Evolutionary conservation across 2,329 filamentous ascomycete genomes (phyloP), one percentile per base, ranked within the genome.

Genomic region (Blumeria graminis): DNA sequence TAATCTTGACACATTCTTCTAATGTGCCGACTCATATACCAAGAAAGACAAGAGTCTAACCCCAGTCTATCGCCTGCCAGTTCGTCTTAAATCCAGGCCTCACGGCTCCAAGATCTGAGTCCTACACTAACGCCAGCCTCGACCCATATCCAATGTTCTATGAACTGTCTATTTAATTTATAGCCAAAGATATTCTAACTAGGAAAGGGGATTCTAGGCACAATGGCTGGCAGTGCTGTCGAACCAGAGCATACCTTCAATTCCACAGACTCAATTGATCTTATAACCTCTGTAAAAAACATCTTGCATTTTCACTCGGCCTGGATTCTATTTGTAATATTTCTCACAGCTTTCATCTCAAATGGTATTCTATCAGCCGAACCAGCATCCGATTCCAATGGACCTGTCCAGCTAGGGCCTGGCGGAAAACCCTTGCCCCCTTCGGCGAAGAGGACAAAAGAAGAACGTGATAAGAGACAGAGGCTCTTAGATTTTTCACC

Each of bases 371-470:
- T 74, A 58, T 71, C 73, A 60, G 67, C 70, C 50, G 67, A 71
- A 63, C 66, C 69, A 45, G 67, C 70, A 58, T 55, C 59, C 10
- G 63, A 67, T 57, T 62, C 65, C 22, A 63, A 61, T 35, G 62
- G 63, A 45, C 66, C 65, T 11, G 55, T 75, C 73, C 22, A 72
- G 68, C 80, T 75, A 56, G 89, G 89, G n/a, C 88, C 89, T 1
- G 89, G 86, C 57, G 90, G 89, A 62, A 89, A 93, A 68, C 87
- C 87, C 36, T 72, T 95, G 56, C 88, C 87, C 41, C 62, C 58
- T 10, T 61, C 63, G 62, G 68, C 64, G 63, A 65, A 57, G 62
- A 62, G 62, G 58, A 65, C 73, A 66, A 71, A 71, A 60, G 71
- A 72, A 63, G 68, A 71, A 58, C 67, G 67, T 55, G 67, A 69